phyloP scores from a whole-genome alignment of 2,329 filamentous ascomycete species.

The Ceratocystis variospora region DNA sequence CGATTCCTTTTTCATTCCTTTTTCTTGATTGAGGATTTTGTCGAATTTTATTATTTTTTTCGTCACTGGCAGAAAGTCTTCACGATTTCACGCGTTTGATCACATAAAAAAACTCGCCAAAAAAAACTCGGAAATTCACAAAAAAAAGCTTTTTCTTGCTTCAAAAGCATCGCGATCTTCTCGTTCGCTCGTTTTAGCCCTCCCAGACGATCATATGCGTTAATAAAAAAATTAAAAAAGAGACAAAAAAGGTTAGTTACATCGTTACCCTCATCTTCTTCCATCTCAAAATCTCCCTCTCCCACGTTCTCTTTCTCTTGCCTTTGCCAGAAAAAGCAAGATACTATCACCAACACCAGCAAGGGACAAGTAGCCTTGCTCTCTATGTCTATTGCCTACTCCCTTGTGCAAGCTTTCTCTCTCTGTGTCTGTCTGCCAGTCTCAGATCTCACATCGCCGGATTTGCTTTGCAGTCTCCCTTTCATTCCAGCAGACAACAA shows the following conservation, averaged over 20 bases:
- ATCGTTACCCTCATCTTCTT: neutral
- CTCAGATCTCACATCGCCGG: neutral
- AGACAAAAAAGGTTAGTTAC: neutral
- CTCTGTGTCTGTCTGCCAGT: neutral
- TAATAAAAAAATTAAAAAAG: neutral
- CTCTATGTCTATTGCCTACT: too few species aligned
- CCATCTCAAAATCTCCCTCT: neutral
- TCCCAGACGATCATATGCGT: neutral
- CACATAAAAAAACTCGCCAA: neutral
- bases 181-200: neutral
- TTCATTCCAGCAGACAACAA: constrained; percentile 2
- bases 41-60: neutral
- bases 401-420: too few species aligned
- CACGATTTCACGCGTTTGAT: neutral
- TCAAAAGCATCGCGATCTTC: neutral
- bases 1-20: neutral
- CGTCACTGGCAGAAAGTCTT: neutral
- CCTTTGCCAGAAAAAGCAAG: neutral
- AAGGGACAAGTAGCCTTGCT: too few species aligned
- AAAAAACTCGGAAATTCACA: neutral
- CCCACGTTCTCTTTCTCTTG: neutral
- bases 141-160: neutral
- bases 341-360: neutral
- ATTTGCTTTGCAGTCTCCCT: constrained; percentile 6
- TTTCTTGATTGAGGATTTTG: neutral